Conservation (phyloP, 306 rosid genomes). For the Astragalus membranaceus region DNA sequence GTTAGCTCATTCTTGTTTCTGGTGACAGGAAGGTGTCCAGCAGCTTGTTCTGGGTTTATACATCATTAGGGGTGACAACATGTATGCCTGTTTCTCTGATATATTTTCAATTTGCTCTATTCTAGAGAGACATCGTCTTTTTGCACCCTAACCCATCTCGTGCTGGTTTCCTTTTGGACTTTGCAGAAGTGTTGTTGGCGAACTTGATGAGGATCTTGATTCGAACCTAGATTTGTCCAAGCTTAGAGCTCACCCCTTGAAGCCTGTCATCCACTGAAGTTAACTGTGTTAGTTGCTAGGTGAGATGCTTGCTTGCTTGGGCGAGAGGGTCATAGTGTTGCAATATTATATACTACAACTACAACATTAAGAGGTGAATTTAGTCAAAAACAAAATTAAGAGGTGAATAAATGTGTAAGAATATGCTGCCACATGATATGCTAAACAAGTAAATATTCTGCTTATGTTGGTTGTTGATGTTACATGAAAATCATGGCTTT, state of each 20-base stretch:
- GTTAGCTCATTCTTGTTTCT: conserved; percentile 7
- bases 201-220: conserved; percentile 83
- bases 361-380: background rate
- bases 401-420: background rate
- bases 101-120: background rate
- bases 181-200: conserved; percentile 91
- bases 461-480: background rate
- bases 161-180: background rate
- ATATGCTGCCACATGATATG: background rate
- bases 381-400: too few species aligned
- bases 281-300: background rate
- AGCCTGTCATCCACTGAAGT: conserved; percentile 71
- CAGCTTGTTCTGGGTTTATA: conserved; percentile 78
- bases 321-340: background rate
- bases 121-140: background rate
- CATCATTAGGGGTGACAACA: conserved; percentile 89
- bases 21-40: conserved; percentile 83
- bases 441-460: background rate
- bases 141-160: background rate
- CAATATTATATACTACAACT: too few species aligned
- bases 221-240: conserved; percentile 62
- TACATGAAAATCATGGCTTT: background rate
- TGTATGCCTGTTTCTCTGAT: conserved; percentile 33
- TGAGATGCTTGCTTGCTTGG: background rate
- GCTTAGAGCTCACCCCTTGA: conserved; percentile 76